Evolutionary conservation across 805 yeast genomes (phyloP).

Genomic region (Saccharomycopsis javanensis): DNA sequence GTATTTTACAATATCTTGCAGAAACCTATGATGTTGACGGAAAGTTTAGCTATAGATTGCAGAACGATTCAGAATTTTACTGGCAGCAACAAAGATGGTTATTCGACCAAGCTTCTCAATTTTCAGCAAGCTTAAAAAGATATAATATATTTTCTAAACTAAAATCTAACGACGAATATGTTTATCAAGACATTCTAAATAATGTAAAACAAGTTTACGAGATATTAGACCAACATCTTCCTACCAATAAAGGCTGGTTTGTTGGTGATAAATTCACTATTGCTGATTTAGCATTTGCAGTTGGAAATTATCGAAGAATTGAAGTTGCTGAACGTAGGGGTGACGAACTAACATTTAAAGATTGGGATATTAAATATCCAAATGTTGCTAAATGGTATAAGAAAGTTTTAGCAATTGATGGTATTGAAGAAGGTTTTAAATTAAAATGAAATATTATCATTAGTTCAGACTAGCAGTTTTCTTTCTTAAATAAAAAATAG

Average conservation of each 20-base stretch:
- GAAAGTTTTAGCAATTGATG: background rate
- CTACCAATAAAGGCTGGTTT: slow-evolving; percentile 41
- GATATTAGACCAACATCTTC: slow-evolving; percentile 43
- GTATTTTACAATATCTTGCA: slow-evolving; percentile 48
- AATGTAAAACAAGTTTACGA: slow-evolving; percentile 43
- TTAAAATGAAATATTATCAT: background rate
- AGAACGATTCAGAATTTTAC: slow-evolving; percentile 27
- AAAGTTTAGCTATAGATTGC: slow-evolving; percentile 28
- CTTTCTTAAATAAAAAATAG: background rate
- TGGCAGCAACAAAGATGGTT: slow-evolving; percentile 46
- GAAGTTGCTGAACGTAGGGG: background rate
- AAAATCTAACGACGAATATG: slow-evolving; percentile 35
- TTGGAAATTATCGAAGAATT: background rate
- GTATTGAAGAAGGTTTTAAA: background rate
- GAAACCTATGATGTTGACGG: slow-evolving; percentile 50
- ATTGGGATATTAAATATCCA: background rate
- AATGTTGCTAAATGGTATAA: slow-evolving; percentile 1
- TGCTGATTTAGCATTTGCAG: slow-evolving; percentile 34
- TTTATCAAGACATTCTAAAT: slow-evolving; percentile 45
- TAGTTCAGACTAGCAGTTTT: background rate
- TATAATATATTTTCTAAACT: slow-evolving; percentile 17
- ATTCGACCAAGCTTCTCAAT: slow-evolving; percentile 38
- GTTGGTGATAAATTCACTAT: slow-evolving; percentile 51
- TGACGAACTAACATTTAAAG: background rate
- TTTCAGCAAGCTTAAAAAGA: slow-evolving; percentile 31